Evolutionary conservation across 768 basidiomycete genomes (phyloP).

Genomic region (Amanita molliuscula): DNA sequence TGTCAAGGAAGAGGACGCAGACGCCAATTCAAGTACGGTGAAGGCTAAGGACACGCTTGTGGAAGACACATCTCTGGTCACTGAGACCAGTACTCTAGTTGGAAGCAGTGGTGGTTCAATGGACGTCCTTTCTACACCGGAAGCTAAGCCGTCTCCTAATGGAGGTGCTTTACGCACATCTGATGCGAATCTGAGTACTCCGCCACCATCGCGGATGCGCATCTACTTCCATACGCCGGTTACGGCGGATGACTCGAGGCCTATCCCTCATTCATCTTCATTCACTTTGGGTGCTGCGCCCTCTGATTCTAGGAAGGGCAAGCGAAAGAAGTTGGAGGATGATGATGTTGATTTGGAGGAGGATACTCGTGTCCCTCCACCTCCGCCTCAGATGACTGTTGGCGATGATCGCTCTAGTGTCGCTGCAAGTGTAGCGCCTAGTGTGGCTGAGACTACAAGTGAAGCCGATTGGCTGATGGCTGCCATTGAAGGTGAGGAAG

Average conservation of each 20-base stretch:
- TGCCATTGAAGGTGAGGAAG: constrained; percentile 68
- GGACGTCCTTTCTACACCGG: constrained; percentile 18
- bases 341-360: constrained; percentile 78
- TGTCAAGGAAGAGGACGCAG: constrained; percentile 22
- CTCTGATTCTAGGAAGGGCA: constrained; percentile 66
- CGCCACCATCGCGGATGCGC: constrained; percentile 72
- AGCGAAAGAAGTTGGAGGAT: constrained; percentile 84
- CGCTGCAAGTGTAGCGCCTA: constrained; percentile 49
- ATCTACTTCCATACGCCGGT: constrained; percentile 91
- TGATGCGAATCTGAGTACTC: constrained; percentile 26
- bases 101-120: constrained; percentile 19
- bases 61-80: neutral
- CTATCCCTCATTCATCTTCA: constrained; percentile 53
- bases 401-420: constrained; percentile 48
- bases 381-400: constrained; percentile 42
- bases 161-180: constrained; percentile 13
- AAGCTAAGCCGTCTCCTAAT: constrained; percentile 19
- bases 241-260: constrained; percentile 69
- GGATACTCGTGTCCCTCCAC: constrained; percentile 47
- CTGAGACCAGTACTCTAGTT: constrained; percentile 14
- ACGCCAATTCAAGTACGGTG: constrained; percentile 13
- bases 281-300: constrained; percentile 34
- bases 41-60: constrained; percentile 2
- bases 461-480: constrained; percentile 88
- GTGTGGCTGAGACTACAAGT: constrained; percentile 63